A percentile compares a stretch with the other conserved stretches of the same genome.
These are phyloP conservation scores for Parathielavia hyrcaniae DNA, from an alignment of 495 filamentous ascomycete species.

Conservation along the genomic window DNA sequence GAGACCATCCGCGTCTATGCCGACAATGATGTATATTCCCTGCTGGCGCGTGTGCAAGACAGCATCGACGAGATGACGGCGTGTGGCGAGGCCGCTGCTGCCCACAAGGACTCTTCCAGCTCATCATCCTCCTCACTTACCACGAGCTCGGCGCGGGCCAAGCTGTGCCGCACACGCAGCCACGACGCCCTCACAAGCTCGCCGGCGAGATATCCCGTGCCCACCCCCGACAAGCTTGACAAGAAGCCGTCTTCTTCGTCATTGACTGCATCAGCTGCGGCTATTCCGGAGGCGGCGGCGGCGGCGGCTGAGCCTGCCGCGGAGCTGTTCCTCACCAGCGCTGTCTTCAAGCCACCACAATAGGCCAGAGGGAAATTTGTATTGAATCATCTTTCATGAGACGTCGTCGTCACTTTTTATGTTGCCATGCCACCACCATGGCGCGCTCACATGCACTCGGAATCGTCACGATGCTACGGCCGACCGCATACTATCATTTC, in stretches of 20 bases:
- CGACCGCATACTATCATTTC: slow-evolving; percentile 12
- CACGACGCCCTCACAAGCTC: slow-evolving; percentile 33
- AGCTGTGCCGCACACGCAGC: slow-evolving; percentile 37
- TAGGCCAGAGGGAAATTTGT: not conserved
- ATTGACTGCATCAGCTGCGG: slow-evolving; percentile 19
- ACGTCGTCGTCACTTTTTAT: not conserved
- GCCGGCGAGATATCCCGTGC: slow-evolving; percentile 19
- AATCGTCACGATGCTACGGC: slow-evolving; percentile 11
- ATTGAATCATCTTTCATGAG: not conserved
- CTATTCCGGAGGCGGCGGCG: too few relatives aligned
- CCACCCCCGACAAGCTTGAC: slow-evolving; percentile 18
- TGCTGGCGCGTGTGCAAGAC: slow-evolving; percentile 56
- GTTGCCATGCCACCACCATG: not conserved
- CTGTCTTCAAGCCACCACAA: slow-evolving; percentile 34
- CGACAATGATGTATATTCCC: slow-evolving; percentile 56
- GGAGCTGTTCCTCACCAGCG: slow-evolving; percentile 41
- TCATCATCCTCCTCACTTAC: slow-evolving; percentile 8
- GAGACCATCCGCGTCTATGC: slow-evolving; percentile 65
- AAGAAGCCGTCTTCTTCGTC: slow-evolving; percentile 24
- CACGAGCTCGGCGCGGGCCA: slow-evolving; percentile 28
- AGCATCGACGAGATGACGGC: slow-evolving; percentile 50
- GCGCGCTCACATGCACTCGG: not conserved
- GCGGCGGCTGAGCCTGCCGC: slow-evolving; percentile 8
- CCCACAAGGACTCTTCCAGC: slow-evolving; percentile 8
- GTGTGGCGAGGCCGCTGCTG: slow-evolving; percentile 17